Conservation (phyloP, 2,329 filamentous ascomycete species). For the Colletotrichum sp. region DNA sequence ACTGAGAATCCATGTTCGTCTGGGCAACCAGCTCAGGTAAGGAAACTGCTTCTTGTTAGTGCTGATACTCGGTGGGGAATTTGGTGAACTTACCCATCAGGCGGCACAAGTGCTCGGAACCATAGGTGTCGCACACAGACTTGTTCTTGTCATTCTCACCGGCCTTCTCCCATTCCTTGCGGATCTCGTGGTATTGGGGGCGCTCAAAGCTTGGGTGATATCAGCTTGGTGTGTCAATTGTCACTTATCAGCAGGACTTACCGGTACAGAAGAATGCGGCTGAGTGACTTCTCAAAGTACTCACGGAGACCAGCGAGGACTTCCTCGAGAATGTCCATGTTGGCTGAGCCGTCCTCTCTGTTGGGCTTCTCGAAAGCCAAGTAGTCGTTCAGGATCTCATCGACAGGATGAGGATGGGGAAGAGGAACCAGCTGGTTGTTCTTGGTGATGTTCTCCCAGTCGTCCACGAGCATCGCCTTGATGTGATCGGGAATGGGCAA, state of each 20-base stretch:
- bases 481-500: slow-evolving; percentile 86
- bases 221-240: background rate
- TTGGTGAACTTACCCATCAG: slow-evolving; percentile 73
- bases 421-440: slow-evolving; percentile 88
- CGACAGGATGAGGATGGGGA: slow-evolving; percentile 77
- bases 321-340: slow-evolving; percentile 88
- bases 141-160: slow-evolving; percentile 72
- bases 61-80: background rate
- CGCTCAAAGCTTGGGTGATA: slow-evolving; percentile 76
- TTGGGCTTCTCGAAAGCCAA: slow-evolving; percentile 71
- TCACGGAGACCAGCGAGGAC: slow-evolving; percentile 84
- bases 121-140: slow-evolving; percentile 81
- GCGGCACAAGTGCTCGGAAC: slow-evolving; percentile 88
- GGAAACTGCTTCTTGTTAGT: slow-evolving; percentile 64
- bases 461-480: slow-evolving; percentile 92
- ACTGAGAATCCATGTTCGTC: slow-evolving; percentile 96
- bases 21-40: slow-evolving; percentile 94
- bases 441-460: slow-evolving; percentile 99
- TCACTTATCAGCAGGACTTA: slow-evolving; percentile 31
- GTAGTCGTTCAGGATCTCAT: slow-evolving; percentile 82
- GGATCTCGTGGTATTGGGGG: slow-evolving; percentile 81
- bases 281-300: slow-evolving; percentile 92
- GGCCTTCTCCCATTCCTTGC: slow-evolving; percentile 69
- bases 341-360: slow-evolving; percentile 69
- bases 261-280: slow-evolving; percentile 86